Base-by-base conservation (phyloP, 73 alveolate species). In the Blepharisma stoltei region DNA sequence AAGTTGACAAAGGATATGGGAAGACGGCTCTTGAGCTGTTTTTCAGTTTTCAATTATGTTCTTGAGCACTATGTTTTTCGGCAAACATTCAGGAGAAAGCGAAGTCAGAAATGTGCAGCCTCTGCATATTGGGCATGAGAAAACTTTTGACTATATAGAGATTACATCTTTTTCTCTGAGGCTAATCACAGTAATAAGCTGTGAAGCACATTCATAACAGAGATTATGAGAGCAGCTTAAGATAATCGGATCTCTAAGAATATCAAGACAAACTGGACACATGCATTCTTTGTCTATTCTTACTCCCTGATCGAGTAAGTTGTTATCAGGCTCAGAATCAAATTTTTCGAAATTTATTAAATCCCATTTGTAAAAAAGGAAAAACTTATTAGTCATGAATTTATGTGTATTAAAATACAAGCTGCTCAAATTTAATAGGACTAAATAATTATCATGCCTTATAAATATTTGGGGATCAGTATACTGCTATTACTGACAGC, bases 171-270 rank as follows among this genome's bases (percentile, higher is more conserved):
- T 38, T 60, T 60, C 46, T 20, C 46, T 14, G 14, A 60, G 38
- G 18, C 23, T 60, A 25, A n/a, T 60, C 0, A 60, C 18, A 8
- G 73, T 14, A 60, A 60, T 60, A 9, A 60, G n/a, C 73, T 25
- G 73, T 8, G 18, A 0, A 14, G 73, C 73, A 38, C 73, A 60
- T 25, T 60, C 73, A 60, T 60, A 60, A 38, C 73, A 60, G 38
- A 60, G 46, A 25, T 60, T 60, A 25, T 60, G 73, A 11, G 73
- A 60, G 23, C 73, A 60, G 2, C 3, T 8, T 20, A 60, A 25
- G 45, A 60, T 60, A 8, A 60, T 38, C 46, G 73, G 73, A 25
- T 25, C 23, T 60, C 46, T 60, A 11, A 60, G 73, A 9, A 60
- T 14, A 14, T 60, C 73, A 8, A 60, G 45, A 60, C 73, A 60